phyloP scores from a whole-genome alignment of 805 yeast species.

The Naumovozyma dairenensis region DNA sequence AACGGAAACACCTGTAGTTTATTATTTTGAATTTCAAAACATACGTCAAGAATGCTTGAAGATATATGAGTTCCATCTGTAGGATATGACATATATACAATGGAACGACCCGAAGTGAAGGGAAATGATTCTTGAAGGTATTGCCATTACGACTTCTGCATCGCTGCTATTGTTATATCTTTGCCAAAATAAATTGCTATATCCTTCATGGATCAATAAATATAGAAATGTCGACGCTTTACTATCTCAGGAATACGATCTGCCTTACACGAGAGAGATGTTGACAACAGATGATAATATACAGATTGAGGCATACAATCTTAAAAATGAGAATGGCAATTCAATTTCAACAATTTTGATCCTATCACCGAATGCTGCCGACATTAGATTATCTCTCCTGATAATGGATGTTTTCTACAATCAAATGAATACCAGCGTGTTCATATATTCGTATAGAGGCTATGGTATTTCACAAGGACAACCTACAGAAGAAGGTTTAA shows the following conservation, averaged over 20 bases:
- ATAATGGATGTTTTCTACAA: constrained; percentile 59
- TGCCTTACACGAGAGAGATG: constrained; percentile 53
- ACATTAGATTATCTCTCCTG: constrained; percentile 84
- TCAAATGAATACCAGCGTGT: constrained; percentile 59
- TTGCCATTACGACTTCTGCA: constrained; percentile 35
- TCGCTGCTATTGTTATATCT: constrained; percentile 46
- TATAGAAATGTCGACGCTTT: no score
- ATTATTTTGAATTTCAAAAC: no score
- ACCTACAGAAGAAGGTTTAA: constrained; percentile 71
- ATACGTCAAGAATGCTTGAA: no score
- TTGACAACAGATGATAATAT: constrained; percentile 64
- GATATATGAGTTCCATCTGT: no score
- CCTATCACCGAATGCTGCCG: constrained; percentile 93
- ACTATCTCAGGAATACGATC: no score
- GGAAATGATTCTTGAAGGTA: constrained; percentile 32
- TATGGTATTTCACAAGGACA: constrained; percentile 73
- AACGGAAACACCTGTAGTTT: no score
- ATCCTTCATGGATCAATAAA: constrained; percentile 73
- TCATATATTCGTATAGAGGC: constrained; percentile 82
- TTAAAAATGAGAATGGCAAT: constrained; percentile 21
- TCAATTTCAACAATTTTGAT: constrained; percentile 57
- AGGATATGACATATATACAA: no score
- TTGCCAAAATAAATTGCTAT: constrained; percentile 60
- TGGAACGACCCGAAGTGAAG: no score
- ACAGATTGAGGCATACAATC: constrained; percentile 51